Evolutionary conservation across 23 red algal species (phyloP).

Genomic region (Chondrus crispus): DNA sequence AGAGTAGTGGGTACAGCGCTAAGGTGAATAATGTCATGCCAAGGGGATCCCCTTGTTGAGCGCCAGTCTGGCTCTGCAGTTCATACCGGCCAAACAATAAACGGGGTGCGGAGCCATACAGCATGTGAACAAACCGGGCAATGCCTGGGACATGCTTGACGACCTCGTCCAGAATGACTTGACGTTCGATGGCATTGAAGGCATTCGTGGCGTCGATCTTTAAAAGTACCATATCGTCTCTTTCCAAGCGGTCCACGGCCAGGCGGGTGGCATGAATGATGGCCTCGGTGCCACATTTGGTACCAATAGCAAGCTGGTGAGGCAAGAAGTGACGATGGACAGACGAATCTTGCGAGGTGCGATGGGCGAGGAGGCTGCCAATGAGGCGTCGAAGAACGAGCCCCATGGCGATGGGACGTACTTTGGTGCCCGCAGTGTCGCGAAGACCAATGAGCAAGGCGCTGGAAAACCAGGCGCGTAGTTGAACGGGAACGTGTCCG

Average conservation of each 20-base stretch:
- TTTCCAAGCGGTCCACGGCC: no score
- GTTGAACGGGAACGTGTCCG: neutral
- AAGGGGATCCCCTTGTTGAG: constrained; percentile 37
- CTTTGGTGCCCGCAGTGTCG: neutral
- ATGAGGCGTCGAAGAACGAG: no score
- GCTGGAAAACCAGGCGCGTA: neutral
- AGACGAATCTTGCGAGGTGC: no score
- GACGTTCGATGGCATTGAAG: constrained; percentile 1
- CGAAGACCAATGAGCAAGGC: neutral
- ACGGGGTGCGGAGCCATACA: neutral
- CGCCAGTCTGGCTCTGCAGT: neutral
- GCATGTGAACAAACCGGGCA: constrained; percentile 2
- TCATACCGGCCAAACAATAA: neutral
- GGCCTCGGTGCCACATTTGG: no score
- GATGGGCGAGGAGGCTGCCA: no score
- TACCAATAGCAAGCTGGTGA: no score
- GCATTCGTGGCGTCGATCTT: neutral
- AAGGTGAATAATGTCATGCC: neutral
- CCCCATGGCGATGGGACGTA: no score
- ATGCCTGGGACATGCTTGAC: neutral
- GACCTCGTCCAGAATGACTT: neutral
- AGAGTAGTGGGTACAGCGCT: neutral
- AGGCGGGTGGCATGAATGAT: no score
- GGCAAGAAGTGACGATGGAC: no score
- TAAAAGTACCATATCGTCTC: no score